phyloP scores from a whole-genome alignment of 768 basidiomycete species.

The Favolaschia claudopus region DNA sequence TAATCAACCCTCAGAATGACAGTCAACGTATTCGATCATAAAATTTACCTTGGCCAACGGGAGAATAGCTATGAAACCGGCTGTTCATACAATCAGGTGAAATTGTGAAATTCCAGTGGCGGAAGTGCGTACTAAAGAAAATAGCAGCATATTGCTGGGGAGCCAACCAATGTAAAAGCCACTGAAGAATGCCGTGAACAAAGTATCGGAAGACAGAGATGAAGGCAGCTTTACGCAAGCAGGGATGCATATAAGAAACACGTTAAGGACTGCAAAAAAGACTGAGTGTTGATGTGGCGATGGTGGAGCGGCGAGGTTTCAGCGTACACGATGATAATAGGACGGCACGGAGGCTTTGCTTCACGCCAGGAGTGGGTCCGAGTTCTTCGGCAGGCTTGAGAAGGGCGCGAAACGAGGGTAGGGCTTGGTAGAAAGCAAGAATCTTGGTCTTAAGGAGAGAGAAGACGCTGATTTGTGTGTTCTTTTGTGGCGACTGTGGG shows the following conservation, averaged over 20 bases:
- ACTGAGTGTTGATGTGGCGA: not conserved
- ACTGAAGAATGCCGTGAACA: constrained; percentile 40
- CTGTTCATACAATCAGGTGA: constrained; percentile 34
- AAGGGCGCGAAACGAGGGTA: no score
- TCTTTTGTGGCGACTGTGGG: no score
- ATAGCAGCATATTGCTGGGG: constrained; percentile 47
- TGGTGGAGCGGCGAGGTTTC: not conserved
- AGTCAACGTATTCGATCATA: not conserved
- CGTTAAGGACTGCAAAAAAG: not conserved
- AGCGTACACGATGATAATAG: not conserved
- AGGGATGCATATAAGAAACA: constrained; percentile 2
- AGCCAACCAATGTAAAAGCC: constrained; percentile 57
- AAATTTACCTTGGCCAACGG: constrained; percentile 62
- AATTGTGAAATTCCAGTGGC: constrained; percentile 26
- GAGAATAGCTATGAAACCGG: constrained; percentile 66
- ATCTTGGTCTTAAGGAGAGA: no score
- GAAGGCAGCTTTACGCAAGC: not conserved
- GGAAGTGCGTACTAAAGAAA: constrained; percentile 53
- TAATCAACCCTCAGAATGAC: not conserved
- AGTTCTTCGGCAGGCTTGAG: constrained; percentile 2
- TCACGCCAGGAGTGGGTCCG: constrained; percentile 1
- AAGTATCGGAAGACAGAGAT: not conserved
- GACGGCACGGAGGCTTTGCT: not conserved
- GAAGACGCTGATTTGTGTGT: no score
- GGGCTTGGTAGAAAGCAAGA: no score